A percentile compares a stretch with the other conserved stretches of the same genome.
Evolutionary conservation across 2,329 filamentous ascomycete genomes (phyloP).

Genomic region (Ophiocordyceps camponoti-rufipedis): DNA sequence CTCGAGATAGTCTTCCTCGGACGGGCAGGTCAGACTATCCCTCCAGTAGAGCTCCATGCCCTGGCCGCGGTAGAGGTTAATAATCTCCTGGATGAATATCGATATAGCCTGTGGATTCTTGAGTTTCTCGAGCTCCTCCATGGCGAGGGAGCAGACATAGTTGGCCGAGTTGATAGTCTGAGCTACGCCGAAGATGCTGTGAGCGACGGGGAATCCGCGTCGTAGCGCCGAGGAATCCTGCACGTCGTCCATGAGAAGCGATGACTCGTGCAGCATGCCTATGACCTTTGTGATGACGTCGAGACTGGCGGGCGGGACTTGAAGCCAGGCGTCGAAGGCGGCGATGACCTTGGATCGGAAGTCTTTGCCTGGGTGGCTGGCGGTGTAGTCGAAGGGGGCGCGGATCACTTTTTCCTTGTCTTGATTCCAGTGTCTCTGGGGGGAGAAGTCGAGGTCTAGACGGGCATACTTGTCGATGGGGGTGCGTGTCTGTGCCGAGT

Average conservation of each 20-base stretch:
- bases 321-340: slow-evolving; percentile 65
- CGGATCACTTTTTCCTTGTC: slow-evolving; percentile 63
- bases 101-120: slow-evolving; percentile 46
- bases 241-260: slow-evolving; percentile 71
- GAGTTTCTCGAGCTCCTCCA: slow-evolving; percentile 57
- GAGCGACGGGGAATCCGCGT: slow-evolving; percentile 64
- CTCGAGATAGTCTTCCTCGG: slow-evolving; percentile 75
- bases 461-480: slow-evolving; percentile 31
- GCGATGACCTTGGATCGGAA: slow-evolving; percentile 64
- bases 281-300: slow-evolving; percentile 62
- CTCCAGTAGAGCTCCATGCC: slow-evolving; percentile 88
- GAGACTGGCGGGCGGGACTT: slow-evolving; percentile 52
- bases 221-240: slow-evolving; percentile 65
- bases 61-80: slow-evolving; percentile 73
- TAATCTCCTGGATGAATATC: slow-evolving; percentile 65
- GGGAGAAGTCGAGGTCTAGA: slow-evolving; percentile 34
- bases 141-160: slow-evolving; percentile 70
- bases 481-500: background rate
- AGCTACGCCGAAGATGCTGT: slow-evolving; percentile 68
- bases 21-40: slow-evolving; percentile 66
- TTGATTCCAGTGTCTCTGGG: slow-evolving; percentile 37
- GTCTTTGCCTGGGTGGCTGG: slow-evolving; percentile 66
- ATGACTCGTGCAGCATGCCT: slow-evolving; percentile 73
- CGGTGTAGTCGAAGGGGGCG: slow-evolving; percentile 67
- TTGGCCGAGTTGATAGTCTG: slow-evolving; percentile 87